phyloP scores from a whole-genome alignment of 1,284 basidiomycete genomes.

The Leucocoprinus gongylophorus region DNA sequence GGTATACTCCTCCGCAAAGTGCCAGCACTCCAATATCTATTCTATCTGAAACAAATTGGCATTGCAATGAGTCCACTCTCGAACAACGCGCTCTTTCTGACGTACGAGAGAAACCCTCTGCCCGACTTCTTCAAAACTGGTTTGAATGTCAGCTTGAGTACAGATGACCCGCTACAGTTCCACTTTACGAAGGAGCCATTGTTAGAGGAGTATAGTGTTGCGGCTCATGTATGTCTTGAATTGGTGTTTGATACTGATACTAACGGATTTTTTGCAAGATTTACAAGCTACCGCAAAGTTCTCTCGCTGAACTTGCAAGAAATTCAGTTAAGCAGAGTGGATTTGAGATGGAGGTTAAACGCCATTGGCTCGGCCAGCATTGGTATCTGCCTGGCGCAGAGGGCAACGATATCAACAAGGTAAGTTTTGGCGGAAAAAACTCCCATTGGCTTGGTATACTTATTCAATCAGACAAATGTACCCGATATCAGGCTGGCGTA shows the following conservation, averaged over 20 bases:
- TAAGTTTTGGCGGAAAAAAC: constrained; percentile 25
- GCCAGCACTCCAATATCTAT: constrained; percentile 88
- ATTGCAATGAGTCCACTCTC: constrained; percentile 97
- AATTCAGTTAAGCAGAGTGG: constrained; percentile 97
- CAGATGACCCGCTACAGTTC: constrained; percentile 93
- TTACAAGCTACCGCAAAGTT: constrained; percentile 84
- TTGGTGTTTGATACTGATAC: background rate
- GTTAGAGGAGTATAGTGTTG: constrained; percentile 96
- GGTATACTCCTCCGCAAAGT: constrained; percentile 97
- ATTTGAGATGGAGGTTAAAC: constrained; percentile 98
- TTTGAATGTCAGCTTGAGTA: constrained; percentile 94
- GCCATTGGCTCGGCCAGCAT: constrained; percentile 89
- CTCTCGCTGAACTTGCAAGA: constrained; percentile 84
- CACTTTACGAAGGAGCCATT: constrained; percentile 96
- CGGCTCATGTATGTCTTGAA: constrained; percentile 71
- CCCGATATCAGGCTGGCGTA: constrained; percentile 86
- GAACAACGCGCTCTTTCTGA: constrained; percentile 96
- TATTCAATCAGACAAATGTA: constrained; percentile 75
- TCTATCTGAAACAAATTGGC: constrained; percentile 95
- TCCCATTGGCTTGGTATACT: constrained; percentile 12
- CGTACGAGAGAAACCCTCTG: constrained; percentile 95
- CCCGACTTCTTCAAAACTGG: constrained; percentile 97
- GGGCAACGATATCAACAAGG: constrained; percentile 92
- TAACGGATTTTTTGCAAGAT: constrained; percentile 44
- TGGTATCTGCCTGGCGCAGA: constrained; percentile 87